Evolutionary conservation across 2,329 filamentous ascomycete genomes (phyloP).

Genomic region (Talaromyces sp.): DNA sequence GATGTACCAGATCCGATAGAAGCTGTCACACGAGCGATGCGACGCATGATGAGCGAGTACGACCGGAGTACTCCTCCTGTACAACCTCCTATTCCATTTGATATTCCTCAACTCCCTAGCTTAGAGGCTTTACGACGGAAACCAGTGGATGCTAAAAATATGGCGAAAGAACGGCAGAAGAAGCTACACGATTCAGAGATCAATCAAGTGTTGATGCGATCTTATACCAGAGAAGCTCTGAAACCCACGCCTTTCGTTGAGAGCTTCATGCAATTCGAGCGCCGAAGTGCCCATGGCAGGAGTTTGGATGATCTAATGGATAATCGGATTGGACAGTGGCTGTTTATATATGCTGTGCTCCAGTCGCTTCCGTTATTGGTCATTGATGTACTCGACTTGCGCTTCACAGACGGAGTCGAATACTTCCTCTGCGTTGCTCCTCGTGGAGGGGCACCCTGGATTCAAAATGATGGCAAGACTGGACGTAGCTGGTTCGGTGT

Average conservation of each 20-base stretch:
- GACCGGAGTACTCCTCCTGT: conserved; percentile 87
- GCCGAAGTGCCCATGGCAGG: conserved; percentile 43
- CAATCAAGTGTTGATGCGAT: conserved; percentile 70
- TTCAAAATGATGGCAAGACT: conserved; percentile 43
- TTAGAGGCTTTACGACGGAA: conserved; percentile 64
- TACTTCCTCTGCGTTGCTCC: conserved; percentile 51
- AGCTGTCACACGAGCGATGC: conserved; percentile 65
- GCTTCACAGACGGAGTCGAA: conserved; percentile 46
- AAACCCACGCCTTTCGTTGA: conserved; percentile 47
- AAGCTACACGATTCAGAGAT: conserved; percentile 77
- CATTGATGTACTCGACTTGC: conserved; percentile 47
- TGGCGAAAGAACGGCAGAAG: conserved; percentile 66
- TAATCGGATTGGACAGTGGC: conserved; percentile 50
- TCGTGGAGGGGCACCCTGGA: conserved; percentile 49
- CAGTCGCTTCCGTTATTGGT: conserved; percentile 49
- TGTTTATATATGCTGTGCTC: conserved; percentile 51
- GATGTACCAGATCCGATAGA: conserved; percentile 51
- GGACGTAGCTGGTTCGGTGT: conserved; percentile 50
- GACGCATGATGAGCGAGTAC: conserved; percentile 79
- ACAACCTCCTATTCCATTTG: conserved; percentile 85
- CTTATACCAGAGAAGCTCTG: conserved; percentile 73
- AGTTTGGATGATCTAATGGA: conserved; percentile 45
- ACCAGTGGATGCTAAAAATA: conserved; percentile 67
- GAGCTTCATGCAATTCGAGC: conserved; percentile 48
- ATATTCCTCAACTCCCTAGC: conserved; percentile 73